These are phyloP conservation scores for Blastobotrys buckinghamii DNA, from an alignment of 1,139 yeast species.

Conservation along the genomic window DNA sequence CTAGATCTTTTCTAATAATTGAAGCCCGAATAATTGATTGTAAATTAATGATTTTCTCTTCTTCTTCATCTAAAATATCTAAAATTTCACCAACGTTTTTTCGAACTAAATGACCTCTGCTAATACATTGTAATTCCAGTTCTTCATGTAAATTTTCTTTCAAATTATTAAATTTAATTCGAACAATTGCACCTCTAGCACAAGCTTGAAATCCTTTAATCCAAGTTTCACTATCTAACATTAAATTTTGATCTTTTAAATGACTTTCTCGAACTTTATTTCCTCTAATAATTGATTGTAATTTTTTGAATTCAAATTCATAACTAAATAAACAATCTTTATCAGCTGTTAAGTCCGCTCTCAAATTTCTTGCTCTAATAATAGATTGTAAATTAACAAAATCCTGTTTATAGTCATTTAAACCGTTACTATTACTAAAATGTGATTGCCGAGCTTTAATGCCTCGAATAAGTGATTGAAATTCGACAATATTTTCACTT, in stretches of 20 bases:
- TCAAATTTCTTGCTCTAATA: slow-evolving; percentile 20
- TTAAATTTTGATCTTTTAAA: slow-evolving; percentile 34
- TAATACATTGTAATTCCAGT: slow-evolving; percentile 28
- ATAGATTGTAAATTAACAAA: slow-evolving; percentile 35
- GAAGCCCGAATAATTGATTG: slow-evolving; percentile 31
- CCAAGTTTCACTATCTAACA: slow-evolving; percentile 37
- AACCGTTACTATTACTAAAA: slow-evolving; percentile 2
- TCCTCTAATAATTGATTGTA: slow-evolving; percentile 47
- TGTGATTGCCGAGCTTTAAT: slow-evolving; percentile 13
- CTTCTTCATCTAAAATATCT: slow-evolving; percentile 15
- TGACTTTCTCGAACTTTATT: slow-evolving; percentile 41
- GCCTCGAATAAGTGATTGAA: slow-evolving; percentile 18
- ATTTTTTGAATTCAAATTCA: slow-evolving; percentile 19
- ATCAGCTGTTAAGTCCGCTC: slow-evolving; percentile 23
- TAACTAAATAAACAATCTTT: slow-evolving; percentile 36
- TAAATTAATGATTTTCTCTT: slow-evolving; percentile 18
- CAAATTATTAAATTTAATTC: slow-evolving; percentile 27
- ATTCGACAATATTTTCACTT: slow-evolving; percentile 15
- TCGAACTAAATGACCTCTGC: slow-evolving; percentile 31
- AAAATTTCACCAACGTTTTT: slow-evolving; percentile 14
- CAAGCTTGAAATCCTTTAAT: slow-evolving; percentile 43
- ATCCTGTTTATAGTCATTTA: slow-evolving; percentile 22
- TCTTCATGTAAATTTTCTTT: slow-evolving; percentile 22
- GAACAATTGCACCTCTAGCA: slow-evolving; percentile 37
- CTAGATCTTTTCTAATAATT: slow-evolving; percentile 21